Evolutionary conservation across 2,329 filamentous ascomycete species (phyloP), one percentile per base, ranked within the genome.

Genomic region (Verticillium dahliae): DNA sequence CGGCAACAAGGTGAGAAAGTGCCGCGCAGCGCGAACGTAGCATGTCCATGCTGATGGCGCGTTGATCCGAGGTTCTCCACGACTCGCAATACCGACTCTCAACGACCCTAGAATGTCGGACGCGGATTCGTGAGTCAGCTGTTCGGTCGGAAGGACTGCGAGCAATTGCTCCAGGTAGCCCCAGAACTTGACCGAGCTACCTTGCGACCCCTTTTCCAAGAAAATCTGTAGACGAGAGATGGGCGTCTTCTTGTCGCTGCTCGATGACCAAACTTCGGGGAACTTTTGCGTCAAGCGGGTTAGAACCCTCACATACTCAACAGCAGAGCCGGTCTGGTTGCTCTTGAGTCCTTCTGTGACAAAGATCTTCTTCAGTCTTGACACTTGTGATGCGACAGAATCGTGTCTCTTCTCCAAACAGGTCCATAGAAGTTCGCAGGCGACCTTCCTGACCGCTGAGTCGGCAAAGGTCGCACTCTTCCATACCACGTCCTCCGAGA

Each of bases 191-290:
- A 81, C 76, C 0, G 85, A 79, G 3, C 90, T 89, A n/a, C 87
- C 85, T 69, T 97, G 91, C 0, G 94, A 96, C 2, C 95, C 94
- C 68, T 88, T 90, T 64, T 90, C 87, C 6, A 98, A 78, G 67
- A 96, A 95, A 9, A 86, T 79, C 58, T 85, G 83, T 4, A 99
- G 74, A 27, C 88, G 76, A 4, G 78, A 76, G 1, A 84, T 66
- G 0, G 84, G 79, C 1, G 82, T 75, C 61, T 82, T 85, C 65
- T 85, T 84, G n/a, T 77, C 77, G 14, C 72, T 76, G 3, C 81
- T 62, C 73, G 83, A 79, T 13, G 59, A 60, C 95, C 95, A 99
- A 10, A 93, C 79, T 15, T 86, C 81, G 1, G 91, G 87, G 57
- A 87, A 82, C 13, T 73, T 72, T 35, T 78, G 75, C 0, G 92